Base-by-base conservation (phyloP, 2,329 filamentous ascomycete species). In the Aspergillus sp. region DNA sequence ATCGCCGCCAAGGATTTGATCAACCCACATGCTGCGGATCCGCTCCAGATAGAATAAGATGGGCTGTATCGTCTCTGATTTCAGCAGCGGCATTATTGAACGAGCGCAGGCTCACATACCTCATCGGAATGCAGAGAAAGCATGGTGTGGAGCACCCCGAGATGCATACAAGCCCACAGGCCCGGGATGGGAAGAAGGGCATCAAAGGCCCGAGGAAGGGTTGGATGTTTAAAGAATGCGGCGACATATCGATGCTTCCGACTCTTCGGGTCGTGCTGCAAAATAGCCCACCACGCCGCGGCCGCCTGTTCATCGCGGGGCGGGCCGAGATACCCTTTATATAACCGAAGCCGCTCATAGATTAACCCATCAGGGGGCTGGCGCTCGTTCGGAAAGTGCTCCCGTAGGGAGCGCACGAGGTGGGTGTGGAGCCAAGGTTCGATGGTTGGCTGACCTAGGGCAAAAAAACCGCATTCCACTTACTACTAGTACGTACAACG, bases 241-340 rank as follows among this genome's bases (percentile, higher is more conserved):
- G 55, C 45, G 31, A 65, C 29, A 47, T 65, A 61, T 14, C 55
- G 36, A 31, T 51, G 24, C 18, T 65, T 65, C 22, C 53, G 50
- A 29, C 56, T 63, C 11, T 47, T 49, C 18, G 56, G 51, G 46
- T 54, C 50, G 31, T 26, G 22, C 31, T 60, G 51, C 18, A 64
- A 29, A 22, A 59, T 50, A 20, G 57, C 59, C 62, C 62, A 64
- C 62, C 62, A 64, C 39, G 54, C 49, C 12, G 46, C 49, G 46
- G 54, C 59, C 12, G 62, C 62, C 4, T 49, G 14, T 42, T 32
- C 22, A 45, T 64, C 56, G 18, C 22, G 1, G 1, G 50, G 52
- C 4, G 46, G 54, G 39, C 57, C 49, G 10, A 63, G 54, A 24
- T 54, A 20, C 10, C 59, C 59, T 49, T 59, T 39, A 52, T 62